These are phyloP conservation scores for Saturnispora dispora DNA, from an alignment of 805 yeast genomes.

Conservation along the genomic window DNA sequence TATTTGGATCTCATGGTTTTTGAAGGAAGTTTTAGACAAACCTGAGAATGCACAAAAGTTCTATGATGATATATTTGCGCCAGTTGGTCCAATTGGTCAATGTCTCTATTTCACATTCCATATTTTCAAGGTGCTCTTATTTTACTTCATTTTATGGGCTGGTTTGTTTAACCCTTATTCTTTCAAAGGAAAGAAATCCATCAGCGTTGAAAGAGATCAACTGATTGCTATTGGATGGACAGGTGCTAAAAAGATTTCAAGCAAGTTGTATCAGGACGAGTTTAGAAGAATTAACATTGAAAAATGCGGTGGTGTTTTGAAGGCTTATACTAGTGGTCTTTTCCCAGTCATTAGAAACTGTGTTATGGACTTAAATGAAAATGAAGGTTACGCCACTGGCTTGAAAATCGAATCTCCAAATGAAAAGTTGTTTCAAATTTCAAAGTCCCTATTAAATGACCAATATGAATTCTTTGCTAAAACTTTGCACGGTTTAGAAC, in stretches of 20 bases:
- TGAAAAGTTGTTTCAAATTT: constrained; percentile 20
- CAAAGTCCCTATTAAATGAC: constrained; percentile 23
- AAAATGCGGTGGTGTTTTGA: constrained; percentile 63
- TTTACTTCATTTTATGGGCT: constrained; percentile 49
- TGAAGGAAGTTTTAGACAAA: constrained; percentile 29
- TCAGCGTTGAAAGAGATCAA: constrained; percentile 38
- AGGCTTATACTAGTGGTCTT: constrained; percentile 67
- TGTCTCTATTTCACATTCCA: constrained; percentile 67
- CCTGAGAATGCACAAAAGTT: constrained; percentile 38
- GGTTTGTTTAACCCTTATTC: constrained; percentile 77
- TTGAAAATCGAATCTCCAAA: constrained; percentile 27
- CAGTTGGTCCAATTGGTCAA: constrained; percentile 41
- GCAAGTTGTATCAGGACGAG: constrained; percentile 60
- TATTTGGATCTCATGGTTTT: constrained; percentile 21
- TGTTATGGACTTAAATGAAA: constrained; percentile 56
- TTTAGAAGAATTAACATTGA: constrained; percentile 58
- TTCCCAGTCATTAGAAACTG: constrained; percentile 48
- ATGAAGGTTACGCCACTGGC: constrained; percentile 63
- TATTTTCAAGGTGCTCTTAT: constrained; percentile 44
- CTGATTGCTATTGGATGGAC: constrained; percentile 83
- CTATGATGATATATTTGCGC: constrained; percentile 38
- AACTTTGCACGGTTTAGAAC: constrained; percentile 27
- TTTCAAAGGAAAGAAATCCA: constrained; percentile 31
- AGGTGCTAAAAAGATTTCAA: constrained; percentile 69
- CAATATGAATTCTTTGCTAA: constrained; percentile 13